Evolutionary conservation across 306 rosid genomes (phyloP).

Genomic region (Luffa acutangula): DNA sequence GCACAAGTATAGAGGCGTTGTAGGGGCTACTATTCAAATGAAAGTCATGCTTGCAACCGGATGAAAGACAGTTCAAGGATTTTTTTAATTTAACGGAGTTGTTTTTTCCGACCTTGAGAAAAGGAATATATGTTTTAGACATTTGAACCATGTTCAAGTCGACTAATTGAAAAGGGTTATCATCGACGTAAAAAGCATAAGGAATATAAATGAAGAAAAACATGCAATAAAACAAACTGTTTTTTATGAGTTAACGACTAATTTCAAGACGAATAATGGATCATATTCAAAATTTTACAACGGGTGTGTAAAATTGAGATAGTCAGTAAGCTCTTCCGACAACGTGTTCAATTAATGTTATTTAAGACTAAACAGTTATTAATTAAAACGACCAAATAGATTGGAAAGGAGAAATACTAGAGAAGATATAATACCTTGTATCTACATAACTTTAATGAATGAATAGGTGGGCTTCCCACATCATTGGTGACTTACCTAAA

Average conservation of each 20-base stretch:
- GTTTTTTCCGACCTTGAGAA: no score
- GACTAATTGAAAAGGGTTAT: background rate
- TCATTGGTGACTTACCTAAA: background rate
- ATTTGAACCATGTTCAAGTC: no score
- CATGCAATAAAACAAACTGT: background rate
- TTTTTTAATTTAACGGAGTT: background rate
- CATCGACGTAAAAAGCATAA: background rate
- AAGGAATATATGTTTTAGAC: no score
- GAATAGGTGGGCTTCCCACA: background rate
- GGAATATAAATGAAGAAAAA: background rate
- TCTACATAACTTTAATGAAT: background rate
- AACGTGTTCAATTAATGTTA: no score
- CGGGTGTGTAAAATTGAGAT: background rate
- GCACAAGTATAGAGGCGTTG: background rate
- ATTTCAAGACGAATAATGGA: no score
- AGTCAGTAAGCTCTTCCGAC: background rate
- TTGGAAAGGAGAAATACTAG: background rate
- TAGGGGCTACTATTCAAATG: background rate
- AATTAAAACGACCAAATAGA: background rate
- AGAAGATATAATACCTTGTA: constrained; percentile 15
- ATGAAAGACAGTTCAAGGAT: background rate
- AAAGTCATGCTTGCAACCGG: background rate
- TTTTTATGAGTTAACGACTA: background rate
- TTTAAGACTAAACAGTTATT: no score
- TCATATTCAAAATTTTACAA: background rate